Conservation (phyloP, 192 early-diverging fungal genomes). For the Rhizoclosmatium globosum region DNA sequence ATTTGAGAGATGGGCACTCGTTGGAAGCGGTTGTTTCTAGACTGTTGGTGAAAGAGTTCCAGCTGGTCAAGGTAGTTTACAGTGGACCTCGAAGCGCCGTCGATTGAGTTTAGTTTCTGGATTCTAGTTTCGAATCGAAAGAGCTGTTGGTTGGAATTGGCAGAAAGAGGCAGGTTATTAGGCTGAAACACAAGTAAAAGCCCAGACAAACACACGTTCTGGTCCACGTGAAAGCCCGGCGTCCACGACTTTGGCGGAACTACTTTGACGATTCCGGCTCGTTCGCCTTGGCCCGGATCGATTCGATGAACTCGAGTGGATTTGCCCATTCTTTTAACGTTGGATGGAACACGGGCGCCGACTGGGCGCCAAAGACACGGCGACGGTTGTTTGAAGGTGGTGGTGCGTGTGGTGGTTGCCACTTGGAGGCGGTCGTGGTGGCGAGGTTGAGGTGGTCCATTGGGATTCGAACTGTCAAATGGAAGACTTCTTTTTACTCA, state of each 20-base stretch:
- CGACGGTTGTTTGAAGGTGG: not conserved
- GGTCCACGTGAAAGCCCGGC: conserved; percentile 84
- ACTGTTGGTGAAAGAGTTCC: conserved; percentile 84
- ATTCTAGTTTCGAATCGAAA: conserved; percentile 91
- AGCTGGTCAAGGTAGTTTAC: conserved; percentile 93
- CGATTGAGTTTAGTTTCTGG: conserved; percentile 91
- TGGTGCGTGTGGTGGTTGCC: not conserved
- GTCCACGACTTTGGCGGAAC: conserved; percentile 88
- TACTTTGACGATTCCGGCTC: conserved; percentile 87
- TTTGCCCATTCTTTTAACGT: conserved; percentile 82
- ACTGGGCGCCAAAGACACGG: conserved; percentile 70
- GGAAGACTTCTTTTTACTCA: not conserved
- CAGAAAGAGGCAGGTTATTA: not conserved
- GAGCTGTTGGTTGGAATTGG: conserved; percentile 51
- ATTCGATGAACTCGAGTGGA: conserved; percentile 86
- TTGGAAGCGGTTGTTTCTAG: conserved; percentile 69
- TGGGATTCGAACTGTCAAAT: not conserved
- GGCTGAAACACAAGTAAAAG: conserved; percentile 6
- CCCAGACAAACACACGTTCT: conserved; percentile 58
- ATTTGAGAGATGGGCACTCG: conserved; percentile 87
- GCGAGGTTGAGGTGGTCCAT: not conserved
- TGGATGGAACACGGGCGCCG: conserved; percentile 84
- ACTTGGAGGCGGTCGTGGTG: not conserved
- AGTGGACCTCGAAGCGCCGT: conserved; percentile 84
- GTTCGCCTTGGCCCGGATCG: conserved; percentile 80